Conservation (phyloP, 2,329 filamentous ascomycete species). For the Pseudodiploospora longispora region DNA sequence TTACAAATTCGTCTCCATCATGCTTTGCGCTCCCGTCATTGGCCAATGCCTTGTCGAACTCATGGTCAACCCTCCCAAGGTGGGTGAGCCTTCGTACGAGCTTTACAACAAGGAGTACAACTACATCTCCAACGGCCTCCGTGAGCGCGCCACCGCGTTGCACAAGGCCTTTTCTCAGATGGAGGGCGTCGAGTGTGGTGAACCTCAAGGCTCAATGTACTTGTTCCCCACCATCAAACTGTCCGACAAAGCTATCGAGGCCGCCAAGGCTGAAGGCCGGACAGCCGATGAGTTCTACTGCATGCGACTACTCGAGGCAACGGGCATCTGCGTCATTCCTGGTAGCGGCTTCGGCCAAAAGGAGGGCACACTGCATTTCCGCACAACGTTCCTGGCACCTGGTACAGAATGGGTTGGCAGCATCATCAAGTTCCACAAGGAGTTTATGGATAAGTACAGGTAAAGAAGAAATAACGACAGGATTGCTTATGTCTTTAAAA, state of each 20-base stretch:
- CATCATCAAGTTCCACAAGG: constrained; percentile 82
- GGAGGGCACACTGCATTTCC: constrained; percentile 84
- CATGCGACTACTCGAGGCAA: constrained; percentile 81
- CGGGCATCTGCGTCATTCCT: constrained; percentile 88
- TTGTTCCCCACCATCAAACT: constrained; percentile 92
- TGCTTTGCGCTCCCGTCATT: constrained; percentile 88
- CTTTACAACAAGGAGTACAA: constrained; percentile 83
- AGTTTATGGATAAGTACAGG: constrained; percentile 78
- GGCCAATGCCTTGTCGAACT: constrained; percentile 95
- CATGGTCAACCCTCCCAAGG: constrained; percentile 90
- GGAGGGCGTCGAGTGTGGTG: constrained; percentile 89
- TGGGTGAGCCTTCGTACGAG: constrained; percentile 75
- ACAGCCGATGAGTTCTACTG: constrained; percentile 90
- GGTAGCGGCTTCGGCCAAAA: constrained; percentile 92
- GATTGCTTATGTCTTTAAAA: neutral
- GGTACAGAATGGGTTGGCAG: constrained; percentile 90
- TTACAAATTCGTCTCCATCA: constrained; percentile 98
- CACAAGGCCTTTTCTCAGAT: constrained; percentile 88
- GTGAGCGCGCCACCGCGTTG: constrained; percentile 71
- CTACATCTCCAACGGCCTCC: constrained; percentile 69
- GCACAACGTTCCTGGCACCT: constrained; percentile 92
- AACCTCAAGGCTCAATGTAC: constrained; percentile 95
- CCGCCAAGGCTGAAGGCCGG: constrained; percentile 66
- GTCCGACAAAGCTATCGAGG: constrained; percentile 65
- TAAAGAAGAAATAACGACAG: constrained; percentile 18